These are phyloP conservation scores for Claviceps digitariae DNA, from an alignment of 2,329 filamentous ascomycete species.

Conservation along the genomic window DNA sequence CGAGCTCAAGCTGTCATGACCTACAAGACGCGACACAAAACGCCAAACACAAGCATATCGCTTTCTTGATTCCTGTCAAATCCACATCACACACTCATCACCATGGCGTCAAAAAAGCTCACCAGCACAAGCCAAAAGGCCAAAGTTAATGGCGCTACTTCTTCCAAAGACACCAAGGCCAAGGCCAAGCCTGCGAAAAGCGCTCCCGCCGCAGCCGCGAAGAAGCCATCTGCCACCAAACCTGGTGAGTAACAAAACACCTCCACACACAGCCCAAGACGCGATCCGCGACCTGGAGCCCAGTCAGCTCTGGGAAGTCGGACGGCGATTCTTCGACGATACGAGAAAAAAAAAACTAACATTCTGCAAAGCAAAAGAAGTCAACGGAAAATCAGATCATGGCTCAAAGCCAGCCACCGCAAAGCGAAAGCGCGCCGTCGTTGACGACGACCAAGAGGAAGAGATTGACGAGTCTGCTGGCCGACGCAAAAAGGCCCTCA, in stretches of 20 bases:
- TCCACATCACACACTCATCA: not conserved
- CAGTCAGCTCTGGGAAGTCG: not conserved
- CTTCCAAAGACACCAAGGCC: not conserved
- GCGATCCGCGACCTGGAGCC: not conserved
- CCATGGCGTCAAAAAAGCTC: slow-evolving; percentile 6
- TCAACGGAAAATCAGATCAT: slow-evolving; percentile 1
- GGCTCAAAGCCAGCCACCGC: slow-evolving; percentile 1
- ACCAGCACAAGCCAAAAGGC: slow-evolving; percentile 1
- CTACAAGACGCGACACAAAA: not conserved
- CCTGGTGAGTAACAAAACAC: slow-evolving; percentile 4
- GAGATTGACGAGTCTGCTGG: not conserved
- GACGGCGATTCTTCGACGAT: not conserved
- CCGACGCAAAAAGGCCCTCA: slow-evolving; percentile 5
- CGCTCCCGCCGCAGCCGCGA: not conserved
- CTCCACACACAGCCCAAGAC: not conserved
- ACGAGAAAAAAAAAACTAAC: not conserved
- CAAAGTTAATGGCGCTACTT: not conserved
- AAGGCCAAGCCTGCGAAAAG: slow-evolving; percentile 4
- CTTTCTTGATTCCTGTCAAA: not conserved
- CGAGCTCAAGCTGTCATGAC: not conserved
- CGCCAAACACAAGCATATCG: not conserved
- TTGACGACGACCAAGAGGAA: slow-evolving; percentile 3
- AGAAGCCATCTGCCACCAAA: slow-evolving; percentile 3
- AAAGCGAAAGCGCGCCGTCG: slow-evolving; percentile 6
- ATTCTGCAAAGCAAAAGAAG: not conserved